A percentile compares a stretch with the other conserved stretches of the same genome.
phyloP scores from a whole-genome alignment of 192 early-diverging fungal species.

The Entomortierella lignicola region DNA sequence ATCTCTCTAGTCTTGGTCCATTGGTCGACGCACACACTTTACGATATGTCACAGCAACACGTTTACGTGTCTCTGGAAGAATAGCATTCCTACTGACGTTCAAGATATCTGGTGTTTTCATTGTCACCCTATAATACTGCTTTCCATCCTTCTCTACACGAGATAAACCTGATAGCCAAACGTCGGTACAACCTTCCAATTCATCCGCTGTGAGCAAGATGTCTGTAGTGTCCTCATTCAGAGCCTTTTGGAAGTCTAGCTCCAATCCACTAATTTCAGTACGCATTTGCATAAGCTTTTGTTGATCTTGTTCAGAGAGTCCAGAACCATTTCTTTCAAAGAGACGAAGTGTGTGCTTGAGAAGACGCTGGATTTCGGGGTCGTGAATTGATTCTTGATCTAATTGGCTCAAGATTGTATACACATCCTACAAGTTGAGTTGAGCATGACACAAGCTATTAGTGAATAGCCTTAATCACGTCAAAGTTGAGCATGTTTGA shows the following conservation, averaged over 20 bases:
- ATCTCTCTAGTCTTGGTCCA: slow-evolving; percentile 41
- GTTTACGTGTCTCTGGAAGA: slow-evolving; percentile 19
- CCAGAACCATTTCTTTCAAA: slow-evolving; percentile 81
- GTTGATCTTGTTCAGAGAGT: slow-evolving; percentile 68
- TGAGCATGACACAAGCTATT: too few relatives aligned
- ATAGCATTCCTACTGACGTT: slow-evolving; percentile 30
- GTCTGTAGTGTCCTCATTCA: slow-evolving; percentile 74
- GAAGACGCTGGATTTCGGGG: slow-evolving; percentile 74
- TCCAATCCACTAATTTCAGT: slow-evolving; percentile 75
- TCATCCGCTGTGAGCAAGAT: slow-evolving; percentile 55
- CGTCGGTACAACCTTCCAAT: slow-evolving; percentile 36
- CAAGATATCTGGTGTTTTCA: slow-evolving; percentile 38
- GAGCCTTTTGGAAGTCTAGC: slow-evolving; percentile 78
- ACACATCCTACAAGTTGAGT: slow-evolving; percentile 66
- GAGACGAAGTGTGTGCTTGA: slow-evolving; percentile 72
- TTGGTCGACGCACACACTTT: slow-evolving; percentile 52
- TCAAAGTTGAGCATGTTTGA: too few relatives aligned
- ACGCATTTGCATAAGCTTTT: slow-evolving; percentile 70
- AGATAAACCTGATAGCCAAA: slow-evolving; percentile 59
- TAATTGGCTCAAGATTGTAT: slow-evolving; percentile 64
- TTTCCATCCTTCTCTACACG: slow-evolving; percentile 23
- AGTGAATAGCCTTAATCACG: too few relatives aligned
- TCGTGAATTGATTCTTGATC: slow-evolving; percentile 56
- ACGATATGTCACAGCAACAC: slow-evolving; percentile 38
- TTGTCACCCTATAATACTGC: slow-evolving; percentile 76